These are phyloP conservation scores for Suhomyces atakaporum DNA, from an alignment of 1,139 yeast genomes.

Conservation along the genomic window DNA sequence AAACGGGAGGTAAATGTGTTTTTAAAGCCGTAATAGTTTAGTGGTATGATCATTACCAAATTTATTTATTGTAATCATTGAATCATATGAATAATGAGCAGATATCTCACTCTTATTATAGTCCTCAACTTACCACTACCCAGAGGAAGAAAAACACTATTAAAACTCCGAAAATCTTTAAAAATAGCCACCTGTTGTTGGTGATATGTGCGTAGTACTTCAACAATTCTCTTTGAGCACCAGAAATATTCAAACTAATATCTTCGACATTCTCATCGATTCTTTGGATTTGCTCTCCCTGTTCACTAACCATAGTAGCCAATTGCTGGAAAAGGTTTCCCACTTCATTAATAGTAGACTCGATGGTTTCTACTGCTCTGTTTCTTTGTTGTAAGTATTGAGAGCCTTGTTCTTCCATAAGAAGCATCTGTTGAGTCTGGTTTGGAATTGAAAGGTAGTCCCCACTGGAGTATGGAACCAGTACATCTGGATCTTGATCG, in stretches of 20 bases:
- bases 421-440: slow-evolving; percentile 71
- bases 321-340: slow-evolving; percentile 93
- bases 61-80: too few relatives aligned
- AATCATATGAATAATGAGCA: too few relatives aligned
- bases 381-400: slow-evolving; percentile 81
- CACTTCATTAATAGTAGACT: slow-evolving; percentile 92
- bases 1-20: too few relatives aligned
- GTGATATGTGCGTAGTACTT: slow-evolving; percentile 88
- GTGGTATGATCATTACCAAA: too few relatives aligned
- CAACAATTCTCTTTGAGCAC: slow-evolving; percentile 91
- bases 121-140: slow-evolving; percentile 72
- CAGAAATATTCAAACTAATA: slow-evolving; percentile 80
- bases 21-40: too few relatives aligned
- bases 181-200: slow-evolving; percentile 88
- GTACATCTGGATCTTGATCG: slow-evolving; percentile 34
- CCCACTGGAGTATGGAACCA: slow-evolving; percentile 29
- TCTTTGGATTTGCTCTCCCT: slow-evolving; percentile 92
- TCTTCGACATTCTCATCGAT: slow-evolving; percentile 96
- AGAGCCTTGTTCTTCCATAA: slow-evolving; percentile 76
- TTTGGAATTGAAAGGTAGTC: slow-evolving; percentile 63
- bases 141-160: slow-evolving; percentile 74
- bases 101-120: too few relatives aligned
- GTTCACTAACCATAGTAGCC: slow-evolving; percentile 97
- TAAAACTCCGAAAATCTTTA: slow-evolving; percentile 85
- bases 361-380: slow-evolving; percentile 93